These are phyloP conservation scores for Leptomonas seymouri DNA, from an alignment of 208 protist species.

Conservation along the genomic window DNA sequence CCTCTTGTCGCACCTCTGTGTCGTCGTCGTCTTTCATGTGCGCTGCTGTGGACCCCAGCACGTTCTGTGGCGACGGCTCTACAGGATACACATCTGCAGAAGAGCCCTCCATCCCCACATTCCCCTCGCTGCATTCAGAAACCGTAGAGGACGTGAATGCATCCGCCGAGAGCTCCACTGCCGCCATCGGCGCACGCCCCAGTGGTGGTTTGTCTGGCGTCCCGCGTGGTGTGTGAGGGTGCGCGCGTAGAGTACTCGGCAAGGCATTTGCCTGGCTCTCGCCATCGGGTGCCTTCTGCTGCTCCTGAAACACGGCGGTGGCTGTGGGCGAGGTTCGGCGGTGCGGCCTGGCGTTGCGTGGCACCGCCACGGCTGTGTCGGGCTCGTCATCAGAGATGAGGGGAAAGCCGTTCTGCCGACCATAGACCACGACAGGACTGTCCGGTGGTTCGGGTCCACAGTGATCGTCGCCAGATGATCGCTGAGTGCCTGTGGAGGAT, in stretches of 20 bases:
- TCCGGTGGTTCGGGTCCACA: not conserved
- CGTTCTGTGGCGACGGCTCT: not conserved
- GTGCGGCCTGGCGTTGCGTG: not conserved
- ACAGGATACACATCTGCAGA: not conserved
- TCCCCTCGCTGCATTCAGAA: not conserved
- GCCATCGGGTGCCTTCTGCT: not conserved
- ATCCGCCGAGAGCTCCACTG: not conserved
- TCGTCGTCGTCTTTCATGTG: not conserved
- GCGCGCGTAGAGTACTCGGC: not conserved
- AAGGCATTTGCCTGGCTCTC: not conserved
- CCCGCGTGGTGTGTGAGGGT: constrained; percentile 3
- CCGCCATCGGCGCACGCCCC: not conserved
- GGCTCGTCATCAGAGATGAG: constrained; percentile 2
- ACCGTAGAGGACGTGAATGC: not conserved
- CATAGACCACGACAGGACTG: constrained; percentile 14
- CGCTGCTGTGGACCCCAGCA: not conserved
- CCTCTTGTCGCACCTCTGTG: not conserved
- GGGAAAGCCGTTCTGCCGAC: constrained; percentile 19
- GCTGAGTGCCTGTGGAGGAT: not conserved
- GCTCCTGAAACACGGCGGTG: constrained; percentile 2
- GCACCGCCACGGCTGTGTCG: not conserved
- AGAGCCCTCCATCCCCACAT: not conserved
- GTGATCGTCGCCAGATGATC: not conserved
- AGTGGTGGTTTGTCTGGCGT: constrained; percentile 14
- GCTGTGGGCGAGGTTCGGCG: not conserved